Base-by-base conservation (phyloP, 495 filamentous ascomycete species). In the Hypomontagnella submonticulosa region DNA sequence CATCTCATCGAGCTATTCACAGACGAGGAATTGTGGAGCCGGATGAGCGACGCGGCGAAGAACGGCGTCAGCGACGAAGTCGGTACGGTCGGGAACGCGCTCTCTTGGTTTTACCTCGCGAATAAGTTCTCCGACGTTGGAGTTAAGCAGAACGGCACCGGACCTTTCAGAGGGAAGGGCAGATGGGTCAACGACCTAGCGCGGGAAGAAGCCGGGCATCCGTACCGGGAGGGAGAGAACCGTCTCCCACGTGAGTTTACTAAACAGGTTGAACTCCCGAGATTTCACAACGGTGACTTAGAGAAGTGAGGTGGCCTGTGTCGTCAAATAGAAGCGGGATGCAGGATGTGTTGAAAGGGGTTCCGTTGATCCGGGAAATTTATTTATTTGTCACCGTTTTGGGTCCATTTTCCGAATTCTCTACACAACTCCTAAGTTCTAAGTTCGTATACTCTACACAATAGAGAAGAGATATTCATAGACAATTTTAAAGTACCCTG, bases 161-260 rank as follows among this genome's bases (percentile, higher is more conserved):
- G 71, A 15, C 76, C 75, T 2, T 69, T 83, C 42, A 66, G 71
- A 42, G 80, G 80, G 15, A 79, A 80, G 0, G 79, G 85, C 59
- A 63, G 71, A 47, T 96, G 91, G 92, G 86, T 96, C 33, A 89
- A 90, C 61, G 90, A 94, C 70, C 80, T 94, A 81, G 91, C 91
- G 4, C 83, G 90, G 15, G 83, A 87, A 61, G 87, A 88, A 61
- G 85, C 89, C 1, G 86, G 86, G 0, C 72, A 78, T 55, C 81
- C 80, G 2, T 91, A 90, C 67, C 52, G 68, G 44, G 78, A 86
- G 49, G 81, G 77, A 6, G 90, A 93, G 78, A 84, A 83, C 48
- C 84, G 82, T 38, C 74, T 95, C 41, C 80, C 82, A 5, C 75
- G 80, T 23, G 62, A 77, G 55, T 83, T 82, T 44, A 82, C 80